Base-by-base conservation (phyloP, 2,329 filamentous ascomycete genomes). In the Magnaporthiopsis rhizophila region DNA sequence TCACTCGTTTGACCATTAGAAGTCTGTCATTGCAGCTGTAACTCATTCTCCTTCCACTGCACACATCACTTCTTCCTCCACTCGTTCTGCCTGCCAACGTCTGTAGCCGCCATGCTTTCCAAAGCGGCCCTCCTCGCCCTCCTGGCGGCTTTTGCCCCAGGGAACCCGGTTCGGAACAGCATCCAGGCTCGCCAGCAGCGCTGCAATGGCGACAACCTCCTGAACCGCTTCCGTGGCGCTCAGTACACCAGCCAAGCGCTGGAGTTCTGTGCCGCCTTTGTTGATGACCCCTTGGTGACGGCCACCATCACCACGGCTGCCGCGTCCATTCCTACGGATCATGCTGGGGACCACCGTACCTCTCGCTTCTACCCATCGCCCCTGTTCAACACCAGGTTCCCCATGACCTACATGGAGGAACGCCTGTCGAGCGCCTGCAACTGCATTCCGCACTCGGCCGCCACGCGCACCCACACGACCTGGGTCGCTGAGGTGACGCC, bases 391-490 rank as follows among this genome's bases (percentile, higher is more conserved):
- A 50, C 45, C 15, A 18, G 45, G 45, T 50, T 50, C 45, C 45
- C 45, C 30, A n/a, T 64, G 32, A 53, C 62, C 15, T 64, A 64
- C 28, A n/a, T 24, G 34, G 57, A 30, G 26, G 5, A 21, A 5
- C 57, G 58, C 21, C 26, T 64, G 34, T 64, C 62, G 12, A 64
- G 62, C 57, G 62, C 62, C 24, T 64, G 62, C 58, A 32, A 57
- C 36, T 64, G 62, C 58, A 36, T 59, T n/a, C 12, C 58, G 18
- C 24, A 59, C 18, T 32, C 58, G 21, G 15, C 26, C 50, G n/a
- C 58, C 45, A 56, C 45, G 1, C 58, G 58, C 58, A 59, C 58
- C 30, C 26, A 13, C 4, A 59, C 58, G 1, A n/a, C 3, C 21
- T 59, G 32, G 24, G 12, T 58, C 57, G 28, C 57, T 34, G 26